Base-by-base conservation (phyloP, 1,284 basidiomycete genomes). In the Ustilago xerochloae region DNA sequence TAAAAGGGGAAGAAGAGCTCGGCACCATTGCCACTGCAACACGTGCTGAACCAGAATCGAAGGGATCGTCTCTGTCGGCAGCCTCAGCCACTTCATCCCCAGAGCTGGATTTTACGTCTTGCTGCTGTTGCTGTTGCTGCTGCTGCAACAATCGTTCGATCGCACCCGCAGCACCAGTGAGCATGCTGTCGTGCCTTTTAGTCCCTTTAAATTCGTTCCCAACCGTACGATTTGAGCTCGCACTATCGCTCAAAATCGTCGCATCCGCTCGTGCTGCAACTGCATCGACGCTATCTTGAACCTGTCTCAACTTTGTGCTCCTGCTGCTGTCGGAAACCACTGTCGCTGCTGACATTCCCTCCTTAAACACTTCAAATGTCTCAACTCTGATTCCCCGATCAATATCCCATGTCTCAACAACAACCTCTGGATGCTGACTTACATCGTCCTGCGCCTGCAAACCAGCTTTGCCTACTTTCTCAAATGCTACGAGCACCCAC, bases 401-500 rank as follows among this genome's bases (percentile, higher is more conserved):
- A 15, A 84, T 76, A 47, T 84, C 79, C 70, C 78, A 81, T 13
- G 79, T 78, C 51, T 83, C 81, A 6, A 84, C 55, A n/a, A 81
- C 49, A 15, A 77, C 63, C 12, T 73, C 54, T 12, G 52, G 54
- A 45, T 43, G 41, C 15, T 50, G 57, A 28, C 33, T 43, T 8
- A 7, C n/a, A n/a, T 30, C 51, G 22, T 30, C 62, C 9, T 20
- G 41, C 18, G 32, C 12, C 36, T 47, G 50, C 22, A 20, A 36
- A 10, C 28, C 29, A 12, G 30, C 32, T 28, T 57, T 46, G 12
- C 49, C 60, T 1, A 63, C 24, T 10, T 36, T 49, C 30, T 92
- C 92, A 10, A 90, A 86, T 0, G 93, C 89, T 26, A 96, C 91
- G 84, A 96, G 89, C 26, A 97, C 87, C 93, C 93, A 97, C 47